Evolutionary conservation across 2,329 filamentous ascomycete species (phyloP), one percentile per base, ranked within the genome.

Genomic region (Monosporascus sp.): DNA sequence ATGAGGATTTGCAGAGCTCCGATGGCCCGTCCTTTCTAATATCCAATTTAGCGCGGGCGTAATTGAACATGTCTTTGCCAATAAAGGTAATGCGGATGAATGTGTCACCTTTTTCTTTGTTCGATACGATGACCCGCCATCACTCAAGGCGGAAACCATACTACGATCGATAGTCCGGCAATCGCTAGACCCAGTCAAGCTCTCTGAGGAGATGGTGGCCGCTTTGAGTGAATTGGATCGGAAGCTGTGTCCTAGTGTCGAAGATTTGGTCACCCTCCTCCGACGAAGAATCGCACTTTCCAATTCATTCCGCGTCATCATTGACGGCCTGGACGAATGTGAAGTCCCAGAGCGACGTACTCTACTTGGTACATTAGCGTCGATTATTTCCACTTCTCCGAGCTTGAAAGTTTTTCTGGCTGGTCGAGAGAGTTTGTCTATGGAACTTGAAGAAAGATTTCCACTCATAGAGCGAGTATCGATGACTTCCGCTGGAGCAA

Each of bases 301-400:
- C 3, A 39, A 49, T n/a, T 48, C 15, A 15, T 57, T 44, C 37
- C 61, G 56, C 35, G 53, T 68, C 37, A 50, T 68, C 3, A 58
- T 68, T 15, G 65, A 68, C 49, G 62, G 59, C 15, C 46, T 68
- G 3, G 65, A 68, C 53, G 63, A 68, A 55, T 63, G 58, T 43
- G 56, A 59, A 22, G 55, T 54, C 6, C 50, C 45, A 27, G 52
- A 65, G 37, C 58, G 59, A 37, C 46, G 47, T 18, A 39, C 51
- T 7, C 47, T 55, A 4, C 58, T 57, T 24, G 52, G 27, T 47
- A 50, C 22, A 17, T 48, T 52, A 3, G 57, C 48, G 49, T 54
- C 63, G 22, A 31, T 68, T 24, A 55, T 55, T 6, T 57, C 52
- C 24, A 47, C 62, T 2, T 48, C 55, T 17, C 52, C 52, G 5